Evolutionary conservation across 345 rosid species (phyloP).

Genomic region (Salix purpurea): DNA sequence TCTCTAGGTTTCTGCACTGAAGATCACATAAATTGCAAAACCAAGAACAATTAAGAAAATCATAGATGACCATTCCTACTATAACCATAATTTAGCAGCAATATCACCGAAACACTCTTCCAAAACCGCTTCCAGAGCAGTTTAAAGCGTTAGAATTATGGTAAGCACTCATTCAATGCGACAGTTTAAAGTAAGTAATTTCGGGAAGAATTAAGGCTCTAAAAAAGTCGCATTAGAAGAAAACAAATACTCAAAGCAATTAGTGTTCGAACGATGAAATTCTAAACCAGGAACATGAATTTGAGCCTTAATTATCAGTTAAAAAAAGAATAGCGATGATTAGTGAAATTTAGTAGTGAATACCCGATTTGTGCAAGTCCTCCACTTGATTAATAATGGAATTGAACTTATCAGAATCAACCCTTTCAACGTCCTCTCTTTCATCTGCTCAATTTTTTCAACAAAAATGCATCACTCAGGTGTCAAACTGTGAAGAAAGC

Average conservation of each 20-base stretch:
- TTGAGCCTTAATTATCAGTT: neutral
- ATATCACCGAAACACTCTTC: too few relatives aligned
- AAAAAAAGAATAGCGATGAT: neutral
- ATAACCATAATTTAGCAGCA: too few relatives aligned
- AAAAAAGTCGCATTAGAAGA: too few relatives aligned
- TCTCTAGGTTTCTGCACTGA: slow-evolving; percentile 46
- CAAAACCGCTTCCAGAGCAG: too few relatives aligned
- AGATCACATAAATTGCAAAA: neutral
- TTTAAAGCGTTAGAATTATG: too few relatives aligned
- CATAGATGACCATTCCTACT: neutral
- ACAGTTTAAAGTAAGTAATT: too few relatives aligned
- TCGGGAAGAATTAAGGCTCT: too few relatives aligned
- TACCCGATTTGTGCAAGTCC: slow-evolving; percentile 37
- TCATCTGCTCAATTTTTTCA: slow-evolving; percentile 15
- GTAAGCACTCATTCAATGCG: too few relatives aligned
- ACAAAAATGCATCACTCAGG: neutral
- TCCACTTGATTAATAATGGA: slow-evolving; percentile 30
- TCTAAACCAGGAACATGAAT: neutral
- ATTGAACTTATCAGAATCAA: slow-evolving; percentile 31
- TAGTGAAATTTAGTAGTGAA: neutral
- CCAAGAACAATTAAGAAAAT: neutral
- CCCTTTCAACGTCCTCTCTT: slow-evolving; percentile 26
- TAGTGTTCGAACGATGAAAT: too few relatives aligned
- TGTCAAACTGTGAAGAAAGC: neutral
- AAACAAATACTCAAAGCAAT: too few relatives aligned